phyloP scores from a whole-genome alignment of 2,329 filamentous ascomycete species.

The Raffaelea ambrosiae region DNA sequence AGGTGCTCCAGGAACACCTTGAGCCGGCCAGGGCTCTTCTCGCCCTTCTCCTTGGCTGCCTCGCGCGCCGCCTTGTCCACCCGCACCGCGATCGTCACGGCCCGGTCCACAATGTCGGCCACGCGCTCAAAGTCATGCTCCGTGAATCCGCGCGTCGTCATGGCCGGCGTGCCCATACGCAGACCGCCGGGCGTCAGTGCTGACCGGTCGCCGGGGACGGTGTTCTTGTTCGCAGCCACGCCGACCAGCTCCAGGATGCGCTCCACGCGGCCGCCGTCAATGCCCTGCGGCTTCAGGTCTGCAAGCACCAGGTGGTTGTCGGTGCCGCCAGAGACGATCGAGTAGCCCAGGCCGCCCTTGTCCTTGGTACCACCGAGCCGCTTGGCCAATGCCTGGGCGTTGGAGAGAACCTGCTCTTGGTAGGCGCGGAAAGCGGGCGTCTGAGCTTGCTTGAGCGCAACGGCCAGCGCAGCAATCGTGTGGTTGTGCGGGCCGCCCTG shows the following conservation, averaged over 20 bases:
- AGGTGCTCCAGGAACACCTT: slow-evolving; percentile 62
- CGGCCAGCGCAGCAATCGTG: slow-evolving; percentile 91
- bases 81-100: slow-evolving; percentile 68
- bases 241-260: slow-evolving; percentile 85
- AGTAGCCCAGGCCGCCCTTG: slow-evolving; percentile 73
- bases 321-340: slow-evolving; percentile 85
- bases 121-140: slow-evolving; percentile 82
- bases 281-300: slow-evolving; percentile 78
- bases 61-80: slow-evolving; percentile 66
- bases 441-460: slow-evolving; percentile 90
- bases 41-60: slow-evolving; percentile 56
- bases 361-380: slow-evolving; percentile 59
- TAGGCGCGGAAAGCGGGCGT: slow-evolving; percentile 85
- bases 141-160: slow-evolving; percentile 92
- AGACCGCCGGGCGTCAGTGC: slow-evolving; percentile 89
- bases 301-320: slow-evolving; percentile 95
- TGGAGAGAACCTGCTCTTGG: slow-evolving; percentile 81
- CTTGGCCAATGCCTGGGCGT: slow-evolving; percentile 77
- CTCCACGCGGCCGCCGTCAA: slow-evolving; percentile 87
- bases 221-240: slow-evolving; percentile 99
- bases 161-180: slow-evolving; percentile 90
- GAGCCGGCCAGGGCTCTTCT: slow-evolving; percentile 56
- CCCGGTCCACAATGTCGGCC: slow-evolving; percentile 76
- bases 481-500: slow-evolving; percentile 98
- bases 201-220: slow-evolving; percentile 88